Conservation (phyloP, 2,329 filamentous ascomycete species). For the Aspergillus vadensis region DNA sequence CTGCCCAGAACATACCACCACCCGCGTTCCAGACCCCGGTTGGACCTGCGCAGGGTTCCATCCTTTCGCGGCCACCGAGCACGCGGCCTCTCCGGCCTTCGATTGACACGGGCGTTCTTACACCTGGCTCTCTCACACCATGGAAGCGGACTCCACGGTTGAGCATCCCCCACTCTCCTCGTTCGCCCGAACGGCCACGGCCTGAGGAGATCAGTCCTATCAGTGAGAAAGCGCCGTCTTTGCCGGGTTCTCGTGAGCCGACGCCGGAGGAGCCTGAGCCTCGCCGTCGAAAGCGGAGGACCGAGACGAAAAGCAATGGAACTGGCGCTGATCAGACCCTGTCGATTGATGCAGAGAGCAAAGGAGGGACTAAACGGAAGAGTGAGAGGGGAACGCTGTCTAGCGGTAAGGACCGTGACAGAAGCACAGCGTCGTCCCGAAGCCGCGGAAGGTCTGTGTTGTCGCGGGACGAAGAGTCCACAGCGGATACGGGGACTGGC, state of each 20-base stretch:
- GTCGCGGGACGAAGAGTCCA: conserved; percentile 37
- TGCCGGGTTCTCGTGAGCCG: conserved; percentile 32
- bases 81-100: conserved; percentile 37
- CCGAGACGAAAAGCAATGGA: conserved; percentile 26
- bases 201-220: conserved; percentile 50
- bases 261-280: conserved; percentile 27
- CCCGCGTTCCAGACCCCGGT: conserved; percentile 33
- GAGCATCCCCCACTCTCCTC: conserved; percentile 38
- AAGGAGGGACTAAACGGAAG: conserved; percentile 26
- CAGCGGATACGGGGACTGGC: conserved; percentile 20
- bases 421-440: conserved; percentile 38
- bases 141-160: conserved; percentile 45
- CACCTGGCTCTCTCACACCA: conserved; percentile 41
- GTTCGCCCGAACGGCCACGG: conserved; percentile 44
- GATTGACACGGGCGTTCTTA: conserved; percentile 35
- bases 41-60: conserved; percentile 26
- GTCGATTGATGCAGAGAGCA: conserved; percentile 19
- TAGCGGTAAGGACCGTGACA: conserved; percentile 33
- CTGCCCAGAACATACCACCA: conserved; percentile 26
- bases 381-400: conserved; percentile 29
- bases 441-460: conserved; percentile 40
- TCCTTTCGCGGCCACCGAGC: conserved; percentile 26
- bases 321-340: conserved; percentile 25
- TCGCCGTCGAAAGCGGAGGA: conserved; percentile 22
- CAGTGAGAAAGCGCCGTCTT: conserved; percentile 45